Evolutionary conservation across 768 basidiomycete genomes (phyloP), one percentile per base, ranked within the genome.

Genomic region (Sarcodon aspratus): DNA sequence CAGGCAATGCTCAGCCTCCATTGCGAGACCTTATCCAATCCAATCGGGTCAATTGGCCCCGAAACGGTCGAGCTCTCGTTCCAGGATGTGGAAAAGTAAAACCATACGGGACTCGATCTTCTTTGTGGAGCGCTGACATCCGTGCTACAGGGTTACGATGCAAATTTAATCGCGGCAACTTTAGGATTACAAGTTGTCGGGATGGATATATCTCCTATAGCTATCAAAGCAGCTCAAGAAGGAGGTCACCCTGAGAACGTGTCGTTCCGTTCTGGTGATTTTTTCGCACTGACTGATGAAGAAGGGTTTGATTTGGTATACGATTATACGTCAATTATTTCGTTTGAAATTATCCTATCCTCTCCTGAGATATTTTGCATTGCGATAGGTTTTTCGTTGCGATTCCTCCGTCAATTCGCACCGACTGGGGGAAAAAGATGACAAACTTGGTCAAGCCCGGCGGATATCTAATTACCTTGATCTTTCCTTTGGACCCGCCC

Each of bases 341-440:
- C 21, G 2, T 27, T 27, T 27, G 2, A 27, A 27, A 17, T 21
- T 34, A 48, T 35, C 12, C 33, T 38, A 3, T 43, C n/a, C 35
- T 1, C 33, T 15, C 27, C 12, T 33, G 34, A 33, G 33, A 4
- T 13, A 33, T n/a, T 9, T 12, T 38, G 27, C 8, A 15, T 45
- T 44, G 32, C 9, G 13, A 12, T 51, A 82, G 80, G 1, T 85
- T 86, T 66, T 86, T 88, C 60, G 80, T 80, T 38, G 84, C 85
- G 1, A 76, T 88, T 17, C 77, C 76, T 0, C 83, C 80, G 0
- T 50, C 62, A 2, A 65, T 60, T 35, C 71, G 85, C 9, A 40
- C 53, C 3, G 70, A 70, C 13, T 85, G 82, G 83, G 85, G 74
- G 0, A 53, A 57, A 11, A 69, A 80, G 54, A 80, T 86, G 63